Conservation (phyloP, 345 rosid species). For the Boechera stricta region DNA sequence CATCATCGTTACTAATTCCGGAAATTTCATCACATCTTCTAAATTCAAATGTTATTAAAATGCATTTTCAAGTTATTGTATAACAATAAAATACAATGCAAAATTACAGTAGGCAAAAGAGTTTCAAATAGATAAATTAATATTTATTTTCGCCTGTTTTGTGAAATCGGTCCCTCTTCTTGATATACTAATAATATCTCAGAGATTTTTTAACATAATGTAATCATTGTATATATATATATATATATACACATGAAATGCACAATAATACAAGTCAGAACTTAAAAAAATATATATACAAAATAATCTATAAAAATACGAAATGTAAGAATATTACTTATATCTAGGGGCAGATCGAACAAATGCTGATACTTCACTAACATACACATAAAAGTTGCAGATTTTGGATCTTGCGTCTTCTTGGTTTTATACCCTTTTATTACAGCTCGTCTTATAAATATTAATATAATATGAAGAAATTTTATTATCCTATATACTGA, state of each 20-base stretch:
- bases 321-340: slow-evolving; percentile 39
- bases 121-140: not conserved
- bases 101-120: not conserved
- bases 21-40: slow-evolving; percentile 18
- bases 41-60: not conserved
- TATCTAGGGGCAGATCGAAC: slow-evolving; percentile 35
- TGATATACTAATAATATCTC: slow-evolving; percentile 14
- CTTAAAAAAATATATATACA: not conserved
- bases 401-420: slow-evolving; percentile 50
- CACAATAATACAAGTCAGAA: slow-evolving; percentile 37
- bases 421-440: slow-evolving; percentile 41
- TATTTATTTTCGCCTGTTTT: not conserved
- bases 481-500: slow-evolving; percentile 16
- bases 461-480: not conserved
- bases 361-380: slow-evolving; percentile 45
- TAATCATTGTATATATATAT: not conserved
- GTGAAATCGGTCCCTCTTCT: slow-evolving; percentile 18
- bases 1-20: not conserved
- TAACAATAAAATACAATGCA: not conserved
- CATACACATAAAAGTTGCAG: slow-evolving; percentile 46
- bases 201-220: not conserved
- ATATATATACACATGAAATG: slow-evolving; percentile 23
- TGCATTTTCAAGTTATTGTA: not conserved
- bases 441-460: slow-evolving; percentile 15
- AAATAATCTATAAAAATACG: slow-evolving; percentile 14